Base-by-base conservation (phyloP, 257 asterid genomes). In the Craterostigma plantagineum region DNA sequence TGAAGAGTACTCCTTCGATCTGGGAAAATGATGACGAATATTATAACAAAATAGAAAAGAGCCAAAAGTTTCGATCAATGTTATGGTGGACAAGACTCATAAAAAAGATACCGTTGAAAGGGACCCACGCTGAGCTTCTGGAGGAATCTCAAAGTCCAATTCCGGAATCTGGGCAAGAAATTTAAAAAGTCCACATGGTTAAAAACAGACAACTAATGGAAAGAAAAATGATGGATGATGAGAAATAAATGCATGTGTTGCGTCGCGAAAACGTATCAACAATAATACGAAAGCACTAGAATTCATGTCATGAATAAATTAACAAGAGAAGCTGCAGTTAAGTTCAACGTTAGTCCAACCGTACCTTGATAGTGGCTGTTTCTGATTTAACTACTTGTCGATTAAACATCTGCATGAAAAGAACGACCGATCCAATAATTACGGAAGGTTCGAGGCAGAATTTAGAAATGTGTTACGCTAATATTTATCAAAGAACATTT, bases 91-190 rank as follows among this genome's bases (percentile, higher is more conserved):
- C 30, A 23, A 23, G 30, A 23, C 6, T 23, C 4, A 23, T 23
- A 23, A 23, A 23, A 23, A 6, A 23, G 6, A 52, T 79, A 90
- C 99, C 42, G 92, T 77, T 64, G 99, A 79, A 71, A 90, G 63
- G 16, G 94, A 83, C 56, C 99, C 95, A 46, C 94, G 76, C 68
- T 90, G 95, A 57, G 99, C 84, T 64, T 90, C 99, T 0, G 92
- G 92, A 38, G 95, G 99, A 51, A 90, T 83, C 76, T 83, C 95
- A 51, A 90, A 79, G 57, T 79, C 92, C 51, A 90, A 67, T 58
- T 83, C 94, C 33, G 95, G 95, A 38, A 90, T 75, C 99, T 90
- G 76, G 53, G 62, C n/a, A 52, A 54, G 34, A 48, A 59, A 23
- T 23, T 2, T 23, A 23, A 23, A 23, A 23, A 23, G 4, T 6